These are phyloP conservation scores for Plantago ovata DNA, from an alignment of 257 asterid genomes.

Conservation along the genomic window DNA sequence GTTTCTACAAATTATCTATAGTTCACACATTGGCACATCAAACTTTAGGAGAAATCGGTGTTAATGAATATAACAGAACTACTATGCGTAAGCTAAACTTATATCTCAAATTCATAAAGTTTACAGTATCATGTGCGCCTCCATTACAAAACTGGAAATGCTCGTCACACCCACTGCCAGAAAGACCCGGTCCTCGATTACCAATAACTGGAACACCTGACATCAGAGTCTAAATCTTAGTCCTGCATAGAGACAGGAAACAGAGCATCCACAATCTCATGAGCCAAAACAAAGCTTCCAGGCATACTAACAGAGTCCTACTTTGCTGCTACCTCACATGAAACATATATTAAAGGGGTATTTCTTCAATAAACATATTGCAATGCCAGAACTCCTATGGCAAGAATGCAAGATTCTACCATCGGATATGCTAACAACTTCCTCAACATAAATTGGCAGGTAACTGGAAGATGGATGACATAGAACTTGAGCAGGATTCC, in stretches of 20 bases:
- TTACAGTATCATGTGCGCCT: constrained; percentile 15
- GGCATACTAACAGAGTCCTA: too few relatives aligned
- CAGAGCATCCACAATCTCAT: background rate
- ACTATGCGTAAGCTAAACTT: constrained; percentile 29
- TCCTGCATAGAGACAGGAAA: background rate
- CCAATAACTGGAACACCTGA: constrained; percentile 24
- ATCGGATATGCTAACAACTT: background rate
- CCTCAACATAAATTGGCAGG: too few relatives aligned
- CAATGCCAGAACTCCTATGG: background rate
- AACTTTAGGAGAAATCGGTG: constrained; percentile 13
- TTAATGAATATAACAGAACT: constrained; percentile 21
- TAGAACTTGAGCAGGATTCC: too few relatives aligned
- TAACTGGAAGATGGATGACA: too few relatives aligned
- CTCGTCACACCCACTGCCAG: constrained; percentile 20
- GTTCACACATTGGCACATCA: constrained; percentile 17
- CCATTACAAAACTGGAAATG: constrained; percentile 15
- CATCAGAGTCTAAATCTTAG: constrained; percentile 3
- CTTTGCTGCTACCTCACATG: too few relatives aligned
- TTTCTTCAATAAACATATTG: background rate
- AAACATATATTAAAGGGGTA: background rate
- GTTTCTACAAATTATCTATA: constrained; percentile 23
- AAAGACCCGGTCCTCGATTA: constrained; percentile 12
- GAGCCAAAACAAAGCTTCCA: too few relatives aligned
- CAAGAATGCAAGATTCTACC: background rate
- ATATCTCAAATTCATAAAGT: constrained; percentile 16